These are phyloP conservation scores for Tuber indicum DNA, from an alignment of 495 filamentous ascomycete species.

Conservation along the genomic window DNA sequence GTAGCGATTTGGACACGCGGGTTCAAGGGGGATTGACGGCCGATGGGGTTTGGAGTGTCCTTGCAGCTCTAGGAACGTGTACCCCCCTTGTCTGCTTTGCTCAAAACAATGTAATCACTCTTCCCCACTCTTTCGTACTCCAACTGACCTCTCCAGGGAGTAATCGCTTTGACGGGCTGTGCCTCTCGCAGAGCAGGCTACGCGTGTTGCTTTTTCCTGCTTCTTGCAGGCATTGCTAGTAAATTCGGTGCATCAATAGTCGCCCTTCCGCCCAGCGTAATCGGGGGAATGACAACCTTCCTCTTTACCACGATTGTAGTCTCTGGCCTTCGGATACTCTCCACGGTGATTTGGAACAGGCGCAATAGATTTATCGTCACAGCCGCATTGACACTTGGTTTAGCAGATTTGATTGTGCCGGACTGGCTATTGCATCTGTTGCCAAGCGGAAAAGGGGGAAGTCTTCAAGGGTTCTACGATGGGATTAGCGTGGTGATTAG, in stretches of 20 bases:
- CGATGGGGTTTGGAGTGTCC: constrained; percentile 43
- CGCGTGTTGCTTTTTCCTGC: constrained; percentile 44
- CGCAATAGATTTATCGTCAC: constrained; percentile 45
- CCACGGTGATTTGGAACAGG: constrained; percentile 42
- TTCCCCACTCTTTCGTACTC: not conserved
- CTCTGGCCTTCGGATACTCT: constrained; percentile 43
- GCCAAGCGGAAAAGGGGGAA: constrained; percentile 23
- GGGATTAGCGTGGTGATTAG: constrained; percentile 42
- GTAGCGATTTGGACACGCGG: constrained; percentile 33
- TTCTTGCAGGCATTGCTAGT: constrained; percentile 43
- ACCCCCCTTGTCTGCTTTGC: constrained; percentile 45
- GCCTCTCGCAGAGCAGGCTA: constrained; percentile 48
- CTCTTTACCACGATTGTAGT: constrained; percentile 45
- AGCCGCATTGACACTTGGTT: constrained; percentile 43
- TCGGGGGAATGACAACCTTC: constrained; percentile 47
- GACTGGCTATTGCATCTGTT: constrained; percentile 41
- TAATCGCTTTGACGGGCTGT: constrained; percentile 45
- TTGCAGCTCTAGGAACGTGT: constrained; percentile 43
- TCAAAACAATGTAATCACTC: constrained; percentile 41
- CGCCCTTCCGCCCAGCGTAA: constrained; percentile 42
- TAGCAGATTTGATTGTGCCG: constrained; percentile 45
- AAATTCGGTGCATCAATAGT: constrained; percentile 46
- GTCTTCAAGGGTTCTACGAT: constrained; percentile 43
- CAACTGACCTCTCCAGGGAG: constrained; percentile 26
- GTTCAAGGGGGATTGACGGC: constrained; percentile 45